Conservation (phyloP, 768 basidiomycete species). For the Solioccasus polychromus region DNA sequence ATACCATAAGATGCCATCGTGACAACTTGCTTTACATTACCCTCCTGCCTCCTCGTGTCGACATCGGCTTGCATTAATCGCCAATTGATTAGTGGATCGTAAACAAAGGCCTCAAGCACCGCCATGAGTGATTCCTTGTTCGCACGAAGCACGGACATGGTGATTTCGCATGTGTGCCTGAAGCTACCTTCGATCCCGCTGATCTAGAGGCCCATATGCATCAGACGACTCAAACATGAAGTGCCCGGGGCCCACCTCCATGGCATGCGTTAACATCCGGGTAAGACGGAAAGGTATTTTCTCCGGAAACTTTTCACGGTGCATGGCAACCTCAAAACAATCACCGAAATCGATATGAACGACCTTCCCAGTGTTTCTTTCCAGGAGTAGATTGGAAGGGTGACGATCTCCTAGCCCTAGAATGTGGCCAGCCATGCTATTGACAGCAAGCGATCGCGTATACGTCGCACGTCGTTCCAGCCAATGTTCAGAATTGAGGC, state of each 20-base stretch:
- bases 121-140: conserved; percentile 99
- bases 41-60: conserved; percentile 67
- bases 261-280: conserved; percentile 97
- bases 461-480: conserved; percentile 94
- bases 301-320: conserved; percentile 98
- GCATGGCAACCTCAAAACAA: conserved; percentile 98
- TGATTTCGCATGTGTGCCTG: conserved; percentile 91
- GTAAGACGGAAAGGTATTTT: conserved; percentile 98
- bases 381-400: conserved; percentile 91
- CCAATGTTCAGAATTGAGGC: conserved; percentile 95
- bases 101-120: conserved; percentile 97
- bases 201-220: conserved; percentile 51
- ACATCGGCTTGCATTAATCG: conserved; percentile 84
- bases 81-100: conserved; percentile 98
- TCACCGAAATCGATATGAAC: conserved; percentile 98
- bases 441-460: conserved; percentile 92
- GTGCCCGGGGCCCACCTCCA: conserved; percentile 68
- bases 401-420: conserved; percentile 97
- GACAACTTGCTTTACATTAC: conserved; percentile 33
- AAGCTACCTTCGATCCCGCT: conserved; percentile 98
- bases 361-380: conserved; percentile 88
- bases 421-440: conserved; percentile 99
- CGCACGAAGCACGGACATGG: conserved; percentile 94
- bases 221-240: conserved; percentile 2
- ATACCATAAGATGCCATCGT: conserved; percentile 1